A percentile compares a stretch with the other conserved stretches of the same genome.
These are phyloP conservation scores for Phytophthora lateralis DNA, from an alignment of 352 stramenopile genomes.

Conservation along the genomic window DNA sequence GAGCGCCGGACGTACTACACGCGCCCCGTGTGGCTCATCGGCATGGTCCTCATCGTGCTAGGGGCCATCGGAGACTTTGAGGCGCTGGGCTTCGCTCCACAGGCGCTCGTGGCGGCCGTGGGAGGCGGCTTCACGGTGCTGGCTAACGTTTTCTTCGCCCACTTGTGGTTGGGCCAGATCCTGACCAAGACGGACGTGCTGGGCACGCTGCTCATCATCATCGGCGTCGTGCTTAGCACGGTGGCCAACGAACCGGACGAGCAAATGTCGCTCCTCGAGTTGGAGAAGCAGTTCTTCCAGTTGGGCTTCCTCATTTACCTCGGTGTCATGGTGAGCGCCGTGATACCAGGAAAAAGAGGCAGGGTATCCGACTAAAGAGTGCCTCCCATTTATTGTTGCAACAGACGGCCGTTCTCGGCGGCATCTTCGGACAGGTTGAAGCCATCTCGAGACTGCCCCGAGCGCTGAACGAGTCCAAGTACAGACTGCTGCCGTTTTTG, in stretches of 20 bases:
- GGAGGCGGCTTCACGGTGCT: slow-evolving; percentile 88
- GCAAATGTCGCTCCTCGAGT: slow-evolving; percentile 76
- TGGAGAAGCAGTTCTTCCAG: slow-evolving; percentile 84
- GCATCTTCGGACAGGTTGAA: slow-evolving; percentile 80
- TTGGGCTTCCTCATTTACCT: slow-evolving; percentile 81
- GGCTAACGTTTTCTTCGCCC: slow-evolving; percentile 90
- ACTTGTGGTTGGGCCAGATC: slow-evolving; percentile 84
- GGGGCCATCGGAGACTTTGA: slow-evolving; percentile 89
- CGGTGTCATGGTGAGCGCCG: slow-evolving; percentile 60
- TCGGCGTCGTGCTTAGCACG: slow-evolving; percentile 82
- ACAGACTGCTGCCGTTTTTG: slow-evolving; percentile 74
- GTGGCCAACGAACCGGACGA: slow-evolving; percentile 83
- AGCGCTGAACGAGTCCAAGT: slow-evolving; percentile 61
- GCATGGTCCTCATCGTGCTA: slow-evolving; percentile 79
- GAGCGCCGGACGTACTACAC: slow-evolving; percentile 81
- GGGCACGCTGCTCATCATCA: slow-evolving; percentile 80
- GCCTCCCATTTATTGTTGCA: not conserved
- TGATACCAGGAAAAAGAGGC: not conserved
- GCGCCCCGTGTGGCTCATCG: slow-evolving; percentile 83
- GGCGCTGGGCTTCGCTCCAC: slow-evolving; percentile 85
- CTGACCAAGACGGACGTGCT: slow-evolving; percentile 69
- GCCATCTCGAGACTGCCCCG: slow-evolving; percentile 58
- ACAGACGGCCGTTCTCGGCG: slow-evolving; percentile 61
- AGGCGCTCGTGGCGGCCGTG: slow-evolving; percentile 86
- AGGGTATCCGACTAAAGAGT: slow-evolving; percentile 15